Conservation (phyloP, 2,329 filamentous ascomycete genomes). For the Nannizziopsis arthrosporioides region DNA sequence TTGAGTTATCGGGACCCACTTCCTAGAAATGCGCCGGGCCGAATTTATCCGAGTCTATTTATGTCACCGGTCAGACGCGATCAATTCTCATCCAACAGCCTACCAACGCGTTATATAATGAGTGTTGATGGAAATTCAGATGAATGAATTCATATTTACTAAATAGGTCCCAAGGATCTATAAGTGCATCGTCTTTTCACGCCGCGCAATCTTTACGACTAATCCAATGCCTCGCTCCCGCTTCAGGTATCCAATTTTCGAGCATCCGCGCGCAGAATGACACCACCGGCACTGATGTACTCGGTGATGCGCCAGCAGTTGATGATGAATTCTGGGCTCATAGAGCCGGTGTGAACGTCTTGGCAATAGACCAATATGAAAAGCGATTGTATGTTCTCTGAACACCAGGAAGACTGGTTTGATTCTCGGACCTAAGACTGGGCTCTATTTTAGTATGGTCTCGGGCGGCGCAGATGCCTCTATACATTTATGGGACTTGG, state of each 20-base stretch:
- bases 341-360: conserved; percentile 62
- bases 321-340: conserved; percentile 45
- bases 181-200: conserved; percentile 53
- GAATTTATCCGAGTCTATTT: conserved; percentile 1
- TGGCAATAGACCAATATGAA: conserved; percentile 73
- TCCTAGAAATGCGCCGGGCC: not conserved
- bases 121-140: conserved; percentile 22
- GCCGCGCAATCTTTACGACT: conserved; percentile 54
- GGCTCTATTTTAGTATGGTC: conserved; percentile 46
- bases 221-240: conserved; percentile 56
- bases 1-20: not conserved
- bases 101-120: not conserved
- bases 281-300: not conserved
- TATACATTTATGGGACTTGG: conserved; percentile 78
- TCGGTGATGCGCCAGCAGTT: conserved; percentile 17
- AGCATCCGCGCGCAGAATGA: conserved; percentile 36
- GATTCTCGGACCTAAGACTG: not conserved
- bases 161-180: conserved; percentile 60
- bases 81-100: not conserved
- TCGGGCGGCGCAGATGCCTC: conserved; percentile 79
- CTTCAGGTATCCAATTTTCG: conserved; percentile 58
- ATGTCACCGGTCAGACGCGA: not conserved
- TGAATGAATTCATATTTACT: conserved; percentile 70
- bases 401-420: conserved; percentile 17
- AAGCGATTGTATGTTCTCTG: conserved; percentile 50